Percentiles rank a stretch among this genome's conserved stretches.
Conservation (phyloP, 371 early-diverging fungal species). For the Chytridium lagenaria region DNA sequence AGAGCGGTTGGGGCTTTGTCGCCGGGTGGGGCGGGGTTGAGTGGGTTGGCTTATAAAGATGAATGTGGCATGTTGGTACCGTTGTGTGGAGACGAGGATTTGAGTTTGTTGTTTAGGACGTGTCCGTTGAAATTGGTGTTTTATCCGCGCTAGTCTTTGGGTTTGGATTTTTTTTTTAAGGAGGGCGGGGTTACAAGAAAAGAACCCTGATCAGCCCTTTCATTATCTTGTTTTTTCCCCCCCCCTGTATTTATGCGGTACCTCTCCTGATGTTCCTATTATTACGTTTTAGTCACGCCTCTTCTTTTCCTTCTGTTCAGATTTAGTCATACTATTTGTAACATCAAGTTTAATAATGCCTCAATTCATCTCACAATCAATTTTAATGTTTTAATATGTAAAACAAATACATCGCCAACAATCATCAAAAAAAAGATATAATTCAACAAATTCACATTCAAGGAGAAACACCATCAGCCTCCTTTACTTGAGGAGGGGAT, state of each 20-base stretch:
- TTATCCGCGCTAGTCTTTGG: constrained; percentile 23
- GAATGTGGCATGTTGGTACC: constrained; percentile 41
- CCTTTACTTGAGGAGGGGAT: neutral
- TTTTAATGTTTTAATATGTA: too few relatives aligned
- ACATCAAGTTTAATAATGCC: too few relatives aligned
- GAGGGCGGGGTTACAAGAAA: neutral
- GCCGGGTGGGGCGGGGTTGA: constrained; percentile 14
- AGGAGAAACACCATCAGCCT: neutral
- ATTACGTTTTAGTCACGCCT: too few relatives aligned
- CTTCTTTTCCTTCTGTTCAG: too few relatives aligned
- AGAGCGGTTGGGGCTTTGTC: neutral
- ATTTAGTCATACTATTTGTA: too few relatives aligned
- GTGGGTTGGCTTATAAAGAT: constrained; percentile 45
- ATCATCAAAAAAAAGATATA: too few relatives aligned
- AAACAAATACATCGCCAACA: too few relatives aligned
- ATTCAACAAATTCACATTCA: too few relatives aligned
- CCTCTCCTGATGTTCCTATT: too few relatives aligned
- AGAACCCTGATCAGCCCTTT: neutral
- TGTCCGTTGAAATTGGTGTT: constrained; percentile 38
- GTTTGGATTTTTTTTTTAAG: constrained; percentile 1
- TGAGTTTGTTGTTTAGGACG: constrained; percentile 39
- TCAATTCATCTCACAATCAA: too few relatives aligned
- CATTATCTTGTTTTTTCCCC: neutral
- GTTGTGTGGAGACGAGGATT: constrained; percentile 46
- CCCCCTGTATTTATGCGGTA: too few relatives aligned